phyloP scores from a whole-genome alignment of 768 basidiomycete genomes.

The Mycena kentingensis region DNA sequence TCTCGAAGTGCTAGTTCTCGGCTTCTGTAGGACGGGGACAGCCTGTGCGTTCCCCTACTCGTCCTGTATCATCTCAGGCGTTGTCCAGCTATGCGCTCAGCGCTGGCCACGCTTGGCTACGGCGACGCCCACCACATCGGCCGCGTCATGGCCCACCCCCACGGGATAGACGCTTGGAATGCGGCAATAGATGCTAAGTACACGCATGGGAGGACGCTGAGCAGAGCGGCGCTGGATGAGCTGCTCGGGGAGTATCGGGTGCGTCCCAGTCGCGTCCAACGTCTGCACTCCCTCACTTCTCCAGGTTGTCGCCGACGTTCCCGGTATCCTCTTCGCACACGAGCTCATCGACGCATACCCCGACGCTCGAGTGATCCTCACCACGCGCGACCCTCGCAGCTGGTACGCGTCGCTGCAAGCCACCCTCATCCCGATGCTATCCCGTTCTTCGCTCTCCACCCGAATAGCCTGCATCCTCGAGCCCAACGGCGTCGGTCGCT shows the following conservation, averaged over 20 bases:
- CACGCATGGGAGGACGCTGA: background rate
- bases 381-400: conserved; percentile 10
- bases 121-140: conserved; percentile 17
- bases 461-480: conserved; percentile 14
- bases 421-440: conserved; percentile 17
- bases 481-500: conserved; percentile 7
- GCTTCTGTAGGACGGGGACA: no score
- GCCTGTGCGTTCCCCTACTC: no score
- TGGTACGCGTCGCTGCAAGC: conserved; percentile 15
- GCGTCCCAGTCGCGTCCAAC: background rate
- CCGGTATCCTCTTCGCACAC: conserved; percentile 13
- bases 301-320: conserved; percentile 16
- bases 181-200: conserved; percentile 13
- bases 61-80: no score
- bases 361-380: conserved; percentile 11
- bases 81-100: conserved; percentile 16
- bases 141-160: conserved; percentile 3
- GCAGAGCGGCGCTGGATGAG: conserved; percentile 1
- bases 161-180: conserved; percentile 9
- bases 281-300: background rate
- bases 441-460: background rate
- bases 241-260: conserved; percentile 13
- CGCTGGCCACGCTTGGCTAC: conserved; percentile 11
- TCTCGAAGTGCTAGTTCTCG: no score
- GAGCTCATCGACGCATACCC: conserved; percentile 14